Evolutionary conservation across 2,329 filamentous ascomycete genomes (phyloP).

Genomic region (Colletotrichum truncatum): DNA sequence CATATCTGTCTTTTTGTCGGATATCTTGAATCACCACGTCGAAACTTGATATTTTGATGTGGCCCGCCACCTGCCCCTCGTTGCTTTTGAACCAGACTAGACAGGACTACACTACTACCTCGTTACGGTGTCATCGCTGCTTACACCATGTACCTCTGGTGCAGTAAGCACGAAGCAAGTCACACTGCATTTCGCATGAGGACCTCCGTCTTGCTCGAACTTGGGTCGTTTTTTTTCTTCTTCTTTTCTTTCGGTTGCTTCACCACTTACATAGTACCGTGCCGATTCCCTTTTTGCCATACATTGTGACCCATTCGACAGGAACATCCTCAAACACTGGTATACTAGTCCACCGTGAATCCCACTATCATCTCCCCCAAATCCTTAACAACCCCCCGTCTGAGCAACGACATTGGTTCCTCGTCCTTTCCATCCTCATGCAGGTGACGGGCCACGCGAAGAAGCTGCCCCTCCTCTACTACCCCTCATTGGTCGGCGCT

Average conservation of each 20-base stretch:
- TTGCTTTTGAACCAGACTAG: not conserved
- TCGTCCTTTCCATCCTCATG: conserved; percentile 7
- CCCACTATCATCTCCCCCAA: not conserved
- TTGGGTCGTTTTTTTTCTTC: too few species aligned
- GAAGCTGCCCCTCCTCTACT: conserved; percentile 3
- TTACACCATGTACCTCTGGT: conserved; percentile 6
- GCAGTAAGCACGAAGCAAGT: conserved; percentile 1
- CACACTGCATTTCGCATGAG: not conserved
- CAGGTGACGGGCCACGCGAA: conserved; percentile 22
- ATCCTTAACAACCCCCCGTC: conserved; percentile 6
- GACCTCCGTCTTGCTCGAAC: not conserved
- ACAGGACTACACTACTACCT: not conserved
- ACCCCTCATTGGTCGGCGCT: conserved; percentile 28
- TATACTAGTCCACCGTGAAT: not conserved
- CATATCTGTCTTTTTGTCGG: too few species aligned
- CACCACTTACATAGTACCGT: too few species aligned
- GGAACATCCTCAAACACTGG: not conserved
- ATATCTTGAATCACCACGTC: too few species aligned
- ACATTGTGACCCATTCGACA: too few species aligned
- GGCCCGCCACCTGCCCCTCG: not conserved
- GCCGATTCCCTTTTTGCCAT: too few species aligned
- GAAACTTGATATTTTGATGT: too few species aligned
- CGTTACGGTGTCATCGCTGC: conserved; percentile 19
- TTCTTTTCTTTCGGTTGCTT: too few species aligned
- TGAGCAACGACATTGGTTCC: conserved; percentile 16